phyloP scores from a whole-genome alignment of 1,284 basidiomycete genomes.

The Phylloporus sp. region DNA sequence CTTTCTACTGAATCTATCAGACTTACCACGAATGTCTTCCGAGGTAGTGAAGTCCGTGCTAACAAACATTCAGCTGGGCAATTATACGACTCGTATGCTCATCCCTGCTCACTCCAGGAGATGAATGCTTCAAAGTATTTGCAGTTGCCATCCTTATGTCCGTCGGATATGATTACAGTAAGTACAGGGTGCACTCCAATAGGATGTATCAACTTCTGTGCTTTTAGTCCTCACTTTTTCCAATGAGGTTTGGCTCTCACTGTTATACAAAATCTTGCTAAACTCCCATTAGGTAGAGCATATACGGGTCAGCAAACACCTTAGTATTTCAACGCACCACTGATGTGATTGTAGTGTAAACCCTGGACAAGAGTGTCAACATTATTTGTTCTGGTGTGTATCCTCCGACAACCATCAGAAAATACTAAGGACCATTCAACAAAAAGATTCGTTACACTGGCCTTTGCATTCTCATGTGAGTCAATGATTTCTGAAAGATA shows the following conservation, averaged over 20 bases:
- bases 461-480: background rate
- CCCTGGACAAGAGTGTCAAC: no score
- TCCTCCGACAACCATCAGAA: background rate
- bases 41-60: no score
- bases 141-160: no score
- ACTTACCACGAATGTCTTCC: no score
- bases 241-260: background rate
- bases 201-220: background rate
- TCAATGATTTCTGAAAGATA: no score
- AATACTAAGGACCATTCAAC: no score
- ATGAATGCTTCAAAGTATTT: no score
- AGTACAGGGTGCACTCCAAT: background rate
- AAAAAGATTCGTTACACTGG: background rate
- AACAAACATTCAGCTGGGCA: no score
- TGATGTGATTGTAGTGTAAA: background rate
- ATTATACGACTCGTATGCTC: no score
- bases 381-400: background rate
- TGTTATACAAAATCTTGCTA: background rate
- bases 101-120: no score
- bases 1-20: no score
- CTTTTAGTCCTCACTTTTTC: background rate
- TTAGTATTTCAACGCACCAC: background rate
- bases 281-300: background rate
- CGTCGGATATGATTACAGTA: background rate
- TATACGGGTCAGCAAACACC: background rate